Conservation (phyloP, 768 basidiomycete genomes). For the Pleurotus tuoliensis region DNA sequence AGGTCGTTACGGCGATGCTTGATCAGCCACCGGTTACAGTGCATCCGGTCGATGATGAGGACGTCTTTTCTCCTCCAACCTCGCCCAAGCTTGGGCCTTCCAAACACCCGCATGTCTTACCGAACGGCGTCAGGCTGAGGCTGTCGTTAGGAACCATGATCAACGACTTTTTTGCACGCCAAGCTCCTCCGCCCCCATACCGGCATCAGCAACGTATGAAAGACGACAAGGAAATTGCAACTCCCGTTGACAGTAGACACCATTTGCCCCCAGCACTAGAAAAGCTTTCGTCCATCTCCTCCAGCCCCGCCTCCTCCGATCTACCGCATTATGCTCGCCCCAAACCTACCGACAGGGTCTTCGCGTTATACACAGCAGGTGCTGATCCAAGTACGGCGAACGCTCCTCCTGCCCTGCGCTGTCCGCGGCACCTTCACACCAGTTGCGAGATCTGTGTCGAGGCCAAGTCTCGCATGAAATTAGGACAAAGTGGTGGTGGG, state of each 20-base stretch:
- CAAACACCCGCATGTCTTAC: constrained; percentile 57
- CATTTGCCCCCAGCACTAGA: constrained; percentile 16
- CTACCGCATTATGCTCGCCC: constrained; percentile 10
- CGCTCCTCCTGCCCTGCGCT: constrained; percentile 60
- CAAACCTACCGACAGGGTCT: constrained; percentile 36
- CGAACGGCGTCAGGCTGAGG: constrained; percentile 77
- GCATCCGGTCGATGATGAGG: constrained; percentile 54
- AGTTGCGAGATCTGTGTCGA: constrained; percentile 78
- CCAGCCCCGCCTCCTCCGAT: constrained; percentile 2
- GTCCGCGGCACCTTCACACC: constrained; percentile 69
- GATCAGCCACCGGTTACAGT: constrained; percentile 64
- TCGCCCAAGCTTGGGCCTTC: constrained; percentile 41
- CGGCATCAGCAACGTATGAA: constrained; percentile 31
- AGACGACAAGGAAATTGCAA: constrained; percentile 18
- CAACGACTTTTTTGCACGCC: constrained; percentile 79
- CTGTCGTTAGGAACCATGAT: constrained; percentile 73
- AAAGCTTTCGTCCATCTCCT: constrained; percentile 1
- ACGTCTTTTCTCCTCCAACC: constrained; percentile 45
- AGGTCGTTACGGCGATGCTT: constrained; percentile 78
- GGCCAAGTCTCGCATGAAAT: constrained; percentile 30
- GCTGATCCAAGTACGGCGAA: constrained; percentile 59
- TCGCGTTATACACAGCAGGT: constrained; percentile 54
- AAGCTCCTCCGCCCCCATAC: constrained; percentile 51
- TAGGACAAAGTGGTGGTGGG: constrained; percentile 20
- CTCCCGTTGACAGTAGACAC: constrained; percentile 14